Conservation (phyloP, 2,329 filamentous ascomycete genomes). For the Ophiostoma tasmaniense region DNA sequence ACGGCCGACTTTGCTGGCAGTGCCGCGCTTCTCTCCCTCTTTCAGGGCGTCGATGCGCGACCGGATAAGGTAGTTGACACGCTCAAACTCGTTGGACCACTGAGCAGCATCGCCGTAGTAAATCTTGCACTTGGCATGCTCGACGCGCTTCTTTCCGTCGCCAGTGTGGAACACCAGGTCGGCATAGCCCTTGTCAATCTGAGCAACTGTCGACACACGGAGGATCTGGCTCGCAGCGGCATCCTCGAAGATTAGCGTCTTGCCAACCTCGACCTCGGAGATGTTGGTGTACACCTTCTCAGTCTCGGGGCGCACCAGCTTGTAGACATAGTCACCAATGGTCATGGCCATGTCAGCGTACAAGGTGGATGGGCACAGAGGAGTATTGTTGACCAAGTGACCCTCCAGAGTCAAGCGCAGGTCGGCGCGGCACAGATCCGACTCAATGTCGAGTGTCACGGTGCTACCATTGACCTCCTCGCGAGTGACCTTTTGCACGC, state of each 20-base stretch:
- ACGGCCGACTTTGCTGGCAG: slow-evolving; percentile 63
- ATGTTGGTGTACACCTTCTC: slow-evolving; percentile 54
- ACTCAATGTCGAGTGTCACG: slow-evolving; percentile 54
- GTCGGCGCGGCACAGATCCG: slow-evolving; percentile 56
- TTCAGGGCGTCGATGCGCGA: slow-evolving; percentile 50
- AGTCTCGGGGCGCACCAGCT: slow-evolving; percentile 49
- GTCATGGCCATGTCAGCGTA: slow-evolving; percentile 43
- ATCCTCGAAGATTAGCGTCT: slow-evolving; percentile 55
- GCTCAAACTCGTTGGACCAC: slow-evolving; percentile 59
- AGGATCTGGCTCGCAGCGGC: slow-evolving; percentile 46
- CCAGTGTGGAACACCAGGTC: slow-evolving; percentile 51
- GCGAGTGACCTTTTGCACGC: slow-evolving; percentile 54
- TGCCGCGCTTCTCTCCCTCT: slow-evolving; percentile 54
- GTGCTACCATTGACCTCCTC: slow-evolving; percentile 55
- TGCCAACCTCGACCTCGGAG: slow-evolving; percentile 57
- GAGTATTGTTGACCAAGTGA: slow-evolving; percentile 59
- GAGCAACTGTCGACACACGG: slow-evolving; percentile 50
- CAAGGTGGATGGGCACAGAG: slow-evolving; percentile 54
- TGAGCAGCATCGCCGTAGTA: slow-evolving; percentile 50
- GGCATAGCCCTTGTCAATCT: slow-evolving; percentile 46
- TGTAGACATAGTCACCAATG: slow-evolving; percentile 59
- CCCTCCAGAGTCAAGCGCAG: slow-evolving; percentile 53
- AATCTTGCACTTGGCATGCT: slow-evolving; percentile 56
- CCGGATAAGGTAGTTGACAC: slow-evolving; percentile 61
- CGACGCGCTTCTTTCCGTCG: slow-evolving; percentile 48